Conservation (phyloP, 1,284 basidiomycete genomes). For the Trichosporon sp. region DNA sequence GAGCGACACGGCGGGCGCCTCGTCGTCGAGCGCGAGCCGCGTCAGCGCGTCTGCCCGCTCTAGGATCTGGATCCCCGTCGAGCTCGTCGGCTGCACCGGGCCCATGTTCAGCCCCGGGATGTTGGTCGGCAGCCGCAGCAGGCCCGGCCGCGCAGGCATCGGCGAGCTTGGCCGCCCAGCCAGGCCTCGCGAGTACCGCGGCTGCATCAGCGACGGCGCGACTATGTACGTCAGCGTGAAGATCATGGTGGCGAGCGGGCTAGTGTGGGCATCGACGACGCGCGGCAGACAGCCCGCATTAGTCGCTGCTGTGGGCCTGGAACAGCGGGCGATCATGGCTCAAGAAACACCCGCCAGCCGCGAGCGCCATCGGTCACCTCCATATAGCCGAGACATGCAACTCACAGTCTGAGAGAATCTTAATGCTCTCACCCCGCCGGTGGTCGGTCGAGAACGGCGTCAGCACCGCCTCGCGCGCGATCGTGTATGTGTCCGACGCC, state of each 20-base stretch:
- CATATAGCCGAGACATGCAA: conserved; percentile 9
- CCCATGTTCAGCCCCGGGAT: conserved; percentile 56
- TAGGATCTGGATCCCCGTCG: conserved; percentile 73
- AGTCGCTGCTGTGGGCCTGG: too few species aligned
- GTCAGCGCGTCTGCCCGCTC: conserved; percentile 76
- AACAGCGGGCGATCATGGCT: background rate
- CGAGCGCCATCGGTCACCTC: background rate
- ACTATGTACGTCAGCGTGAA: conserved; percentile 53
- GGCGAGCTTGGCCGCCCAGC: background rate
- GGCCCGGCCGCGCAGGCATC: conserved; percentile 9
- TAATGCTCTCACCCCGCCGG: conserved; percentile 42
- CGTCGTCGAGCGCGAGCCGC: conserved; percentile 61
- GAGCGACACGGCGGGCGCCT: conserved; percentile 60
- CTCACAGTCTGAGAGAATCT: conserved; percentile 48
- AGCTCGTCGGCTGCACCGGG: conserved; percentile 58
- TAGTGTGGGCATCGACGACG: background rate
- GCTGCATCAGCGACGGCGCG: conserved; percentile 84
- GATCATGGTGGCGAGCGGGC: background rate
- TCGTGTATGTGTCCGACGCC: conserved; percentile 34
- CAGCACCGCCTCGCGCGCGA: conserved; percentile 48
- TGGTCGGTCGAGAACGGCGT: conserved; percentile 42
- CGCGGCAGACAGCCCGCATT: too few species aligned
- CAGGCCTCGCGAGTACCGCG: conserved; percentile 34
- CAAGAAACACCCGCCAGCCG: background rate
- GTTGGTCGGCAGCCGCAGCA: conserved; percentile 59